Percentiles rank a stretch among this genome's conserved stretches.
Conservation (phyloP, 768 basidiomycete genomes). For the Collybiopsis confluens region DNA sequence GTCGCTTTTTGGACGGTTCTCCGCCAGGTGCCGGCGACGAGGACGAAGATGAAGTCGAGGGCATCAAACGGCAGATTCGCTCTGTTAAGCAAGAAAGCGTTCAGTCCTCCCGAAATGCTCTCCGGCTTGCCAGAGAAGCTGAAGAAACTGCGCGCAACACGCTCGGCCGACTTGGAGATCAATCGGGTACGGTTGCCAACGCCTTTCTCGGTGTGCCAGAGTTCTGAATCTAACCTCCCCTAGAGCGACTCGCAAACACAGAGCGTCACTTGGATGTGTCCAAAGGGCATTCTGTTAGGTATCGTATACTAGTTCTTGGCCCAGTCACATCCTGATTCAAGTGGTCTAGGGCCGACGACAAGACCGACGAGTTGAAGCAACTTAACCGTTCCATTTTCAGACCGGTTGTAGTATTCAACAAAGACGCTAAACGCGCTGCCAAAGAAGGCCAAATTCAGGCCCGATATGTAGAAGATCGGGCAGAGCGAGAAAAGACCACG, state of each 20-base stretch:
- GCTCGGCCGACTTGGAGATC: constrained; percentile 76
- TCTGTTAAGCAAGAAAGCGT: constrained; percentile 91
- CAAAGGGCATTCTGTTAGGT: constrained; percentile 66
- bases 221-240: neutral
- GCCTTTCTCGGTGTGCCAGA: neutral
- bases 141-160: constrained; percentile 94
- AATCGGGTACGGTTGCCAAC: constrained; percentile 77
- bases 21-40: constrained; percentile 54
- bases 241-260: constrained; percentile 88
- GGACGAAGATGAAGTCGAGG: constrained; percentile 86
- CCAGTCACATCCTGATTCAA: constrained; percentile 15
- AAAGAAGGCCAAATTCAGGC: constrained; percentile 80
- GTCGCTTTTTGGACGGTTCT: constrained; percentile 69
- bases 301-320: too few species aligned
- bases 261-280: constrained; percentile 92
- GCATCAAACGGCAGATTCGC: constrained; percentile 89
- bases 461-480: constrained; percentile 84
- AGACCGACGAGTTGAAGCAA: constrained; percentile 88
- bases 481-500: constrained; percentile 81
- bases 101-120: constrained; percentile 84
- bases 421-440: constrained; percentile 82
- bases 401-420: constrained; percentile 90
- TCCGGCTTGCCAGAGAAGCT: constrained; percentile 90
- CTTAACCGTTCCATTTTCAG: constrained; percentile 95
- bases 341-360: constrained; percentile 68